These are phyloP conservation scores for Penicillium janthinellum DNA, from an alignment of 2,329 filamentous ascomycete genomes.

Conservation along the genomic window DNA sequence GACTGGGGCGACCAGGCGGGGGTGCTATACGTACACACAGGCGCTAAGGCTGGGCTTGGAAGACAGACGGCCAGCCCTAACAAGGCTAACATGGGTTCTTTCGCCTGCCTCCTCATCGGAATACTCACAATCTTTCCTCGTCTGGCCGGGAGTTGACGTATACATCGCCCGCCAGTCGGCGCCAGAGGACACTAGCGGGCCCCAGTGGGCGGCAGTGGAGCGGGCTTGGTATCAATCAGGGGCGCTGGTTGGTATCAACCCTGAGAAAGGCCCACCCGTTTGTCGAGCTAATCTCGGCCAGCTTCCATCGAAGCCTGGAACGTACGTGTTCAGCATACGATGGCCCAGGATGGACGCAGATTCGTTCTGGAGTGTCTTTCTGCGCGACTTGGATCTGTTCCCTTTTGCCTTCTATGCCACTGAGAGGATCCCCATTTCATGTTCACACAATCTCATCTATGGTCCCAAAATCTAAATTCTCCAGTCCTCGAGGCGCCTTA, in stretches of 20 bases:
- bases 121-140: not conserved
- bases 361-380: not conserved
- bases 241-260: not conserved
- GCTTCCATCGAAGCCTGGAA: not conserved
- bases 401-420: not conserved
- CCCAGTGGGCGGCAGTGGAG: not conserved
- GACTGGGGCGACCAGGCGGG: not conserved
- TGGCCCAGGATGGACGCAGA: not conserved
- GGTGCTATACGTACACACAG: slow-evolving; percentile 11
- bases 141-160: slow-evolving; percentile 1
- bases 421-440: not conserved
- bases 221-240: not conserved
- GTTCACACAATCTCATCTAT: not conserved
- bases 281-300: slow-evolving; percentile 1
- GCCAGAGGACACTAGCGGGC: not conserved
- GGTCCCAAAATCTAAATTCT: not conserved
- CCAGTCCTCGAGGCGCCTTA: not conserved
- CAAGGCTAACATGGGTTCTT: not conserved
- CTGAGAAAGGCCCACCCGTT: not conserved
- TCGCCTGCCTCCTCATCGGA: not conserved
- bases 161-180: not conserved
- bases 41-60: slow-evolving; percentile 6
- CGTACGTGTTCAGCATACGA: not conserved
- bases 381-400: not conserved
- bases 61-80: not conserved